Conservation (phyloP, 1,139 yeast genomes). For the Nakaseomyces bracarensis region DNA sequence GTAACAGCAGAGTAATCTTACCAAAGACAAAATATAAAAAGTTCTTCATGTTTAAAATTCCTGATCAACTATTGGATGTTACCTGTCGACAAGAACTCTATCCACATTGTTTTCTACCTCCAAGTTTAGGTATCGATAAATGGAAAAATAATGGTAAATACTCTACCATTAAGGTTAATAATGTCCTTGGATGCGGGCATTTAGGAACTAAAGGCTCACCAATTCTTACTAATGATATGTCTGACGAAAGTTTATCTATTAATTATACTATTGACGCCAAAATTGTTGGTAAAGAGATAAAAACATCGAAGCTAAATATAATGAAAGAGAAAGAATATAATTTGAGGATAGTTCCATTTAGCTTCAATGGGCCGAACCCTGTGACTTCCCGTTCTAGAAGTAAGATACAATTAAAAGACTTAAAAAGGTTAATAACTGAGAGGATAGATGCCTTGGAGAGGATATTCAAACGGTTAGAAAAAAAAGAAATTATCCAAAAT, state of each 20-base stretch:
- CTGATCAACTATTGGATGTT: conserved; percentile 47
- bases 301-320: conserved; percentile 19
- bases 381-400: neutral
- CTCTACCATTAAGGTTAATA: conserved; percentile 29
- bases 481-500: conserved; percentile 15
- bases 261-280: conserved; percentile 29
- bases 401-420: conserved; percentile 14
- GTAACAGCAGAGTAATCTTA: conserved; percentile 41
- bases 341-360: conserved; percentile 33
- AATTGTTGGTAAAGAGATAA: conserved; percentile 23
- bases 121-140: conserved; percentile 51
- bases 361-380: conserved; percentile 21
- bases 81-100: conserved; percentile 46
- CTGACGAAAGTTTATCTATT: conserved; percentile 24
- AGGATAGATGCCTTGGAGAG: conserved; percentile 18
- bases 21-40: conserved; percentile 53
- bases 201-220: conserved; percentile 34
- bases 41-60: conserved; percentile 55
- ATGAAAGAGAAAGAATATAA: conserved; percentile 27
- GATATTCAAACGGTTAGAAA: conserved; percentile 16
- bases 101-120: conserved; percentile 53
- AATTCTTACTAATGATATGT: conserved; percentile 32
- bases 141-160: conserved; percentile 31
- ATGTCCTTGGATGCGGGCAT: conserved; percentile 36
- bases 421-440: conserved; percentile 15